Evolutionary conservation across 352 stramenopile species (phyloP).

Genomic region (Phytopythium boreale): DNA sequence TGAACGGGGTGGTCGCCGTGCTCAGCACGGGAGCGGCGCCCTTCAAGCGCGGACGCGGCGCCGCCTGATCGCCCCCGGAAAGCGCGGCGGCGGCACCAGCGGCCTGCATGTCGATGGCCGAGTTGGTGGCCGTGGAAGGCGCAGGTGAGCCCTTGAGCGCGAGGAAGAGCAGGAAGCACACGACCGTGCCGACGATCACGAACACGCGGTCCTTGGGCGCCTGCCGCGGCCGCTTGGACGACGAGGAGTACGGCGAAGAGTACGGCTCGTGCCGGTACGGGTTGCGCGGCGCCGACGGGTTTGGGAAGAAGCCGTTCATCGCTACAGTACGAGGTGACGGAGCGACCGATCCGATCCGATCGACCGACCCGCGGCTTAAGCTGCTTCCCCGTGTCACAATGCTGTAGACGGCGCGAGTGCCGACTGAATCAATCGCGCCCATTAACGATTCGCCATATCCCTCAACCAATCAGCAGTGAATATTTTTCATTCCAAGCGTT

Average conservation of each 20-base stretch:
- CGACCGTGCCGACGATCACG: constrained; percentile 57
- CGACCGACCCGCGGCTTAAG: neutral
- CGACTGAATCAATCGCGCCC: neutral
- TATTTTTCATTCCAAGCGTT: neutral
- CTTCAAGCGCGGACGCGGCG: constrained; percentile 32
- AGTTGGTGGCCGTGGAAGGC: neutral
- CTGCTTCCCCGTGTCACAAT: constrained; percentile 2
- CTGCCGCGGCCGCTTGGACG: constrained; percentile 3
- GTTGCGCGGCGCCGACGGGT: constrained; percentile 53
- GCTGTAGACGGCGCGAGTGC: neutral
- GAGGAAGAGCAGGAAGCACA: constrained; percentile 68
- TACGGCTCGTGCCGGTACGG: constrained; percentile 73
- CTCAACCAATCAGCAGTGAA: neutral
- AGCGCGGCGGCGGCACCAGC: constrained; percentile 24
- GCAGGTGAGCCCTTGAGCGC: constrained; percentile 36
- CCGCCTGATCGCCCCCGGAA: constrained; percentile 17
- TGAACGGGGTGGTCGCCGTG: constrained; percentile 50
- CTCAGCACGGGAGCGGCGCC: constrained; percentile 22
- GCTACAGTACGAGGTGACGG: neutral
- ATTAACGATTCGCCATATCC: neutral
- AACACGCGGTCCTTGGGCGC: constrained; percentile 41
- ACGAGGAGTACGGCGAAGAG: constrained; percentile 5
- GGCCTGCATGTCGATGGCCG: constrained; percentile 32
- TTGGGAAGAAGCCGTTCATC: constrained; percentile 48
- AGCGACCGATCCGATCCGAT: too few species aligned